Conservation (phyloP, 164 flowering plant genomes). For the Magnolia sinica region DNA sequence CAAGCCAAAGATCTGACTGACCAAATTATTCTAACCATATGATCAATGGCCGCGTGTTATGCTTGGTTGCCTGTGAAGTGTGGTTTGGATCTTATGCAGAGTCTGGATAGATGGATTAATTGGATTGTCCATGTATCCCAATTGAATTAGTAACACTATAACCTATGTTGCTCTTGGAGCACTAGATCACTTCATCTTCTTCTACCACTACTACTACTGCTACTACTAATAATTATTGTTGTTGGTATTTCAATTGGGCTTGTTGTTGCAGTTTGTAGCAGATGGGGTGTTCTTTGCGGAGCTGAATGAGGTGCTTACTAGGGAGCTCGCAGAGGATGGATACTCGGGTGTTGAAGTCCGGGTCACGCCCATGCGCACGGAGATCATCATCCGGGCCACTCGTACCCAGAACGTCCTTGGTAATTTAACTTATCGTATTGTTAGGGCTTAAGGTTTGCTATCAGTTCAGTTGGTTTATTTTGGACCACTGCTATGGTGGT, state of each 20-base stretch:
- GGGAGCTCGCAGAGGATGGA: conserved; percentile 74
- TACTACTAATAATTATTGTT: neutral
- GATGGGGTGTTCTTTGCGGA: conserved; percentile 70
- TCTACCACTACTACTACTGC: neutral
- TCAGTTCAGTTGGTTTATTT: neutral
- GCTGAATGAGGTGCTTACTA: conserved; percentile 53
- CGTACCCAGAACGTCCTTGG: conserved; percentile 68
- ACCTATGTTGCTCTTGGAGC: neutral
- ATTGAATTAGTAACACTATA: neutral
- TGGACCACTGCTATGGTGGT: neutral
- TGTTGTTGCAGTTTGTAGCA: conserved; percentile 45
- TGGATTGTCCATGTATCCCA: neutral
- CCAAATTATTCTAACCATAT: no score
- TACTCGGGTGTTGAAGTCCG: conserved; percentile 74
- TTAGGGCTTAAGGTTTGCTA: neutral
- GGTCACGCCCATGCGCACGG: conserved; percentile 72
- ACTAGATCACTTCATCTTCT: neutral
- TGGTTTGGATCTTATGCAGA: no score
- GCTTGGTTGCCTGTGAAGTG: no score
- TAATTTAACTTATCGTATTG: conserved; percentile 8
- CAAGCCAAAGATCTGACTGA: no score
- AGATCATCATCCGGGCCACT: conserved; percentile 70
- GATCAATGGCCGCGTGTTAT: no score
- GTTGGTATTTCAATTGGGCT: neutral
- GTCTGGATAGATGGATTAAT: no score